phyloP scores from a whole-genome alignment of 2,329 filamentous ascomycete species.

The Fusarium concolor region DNA sequence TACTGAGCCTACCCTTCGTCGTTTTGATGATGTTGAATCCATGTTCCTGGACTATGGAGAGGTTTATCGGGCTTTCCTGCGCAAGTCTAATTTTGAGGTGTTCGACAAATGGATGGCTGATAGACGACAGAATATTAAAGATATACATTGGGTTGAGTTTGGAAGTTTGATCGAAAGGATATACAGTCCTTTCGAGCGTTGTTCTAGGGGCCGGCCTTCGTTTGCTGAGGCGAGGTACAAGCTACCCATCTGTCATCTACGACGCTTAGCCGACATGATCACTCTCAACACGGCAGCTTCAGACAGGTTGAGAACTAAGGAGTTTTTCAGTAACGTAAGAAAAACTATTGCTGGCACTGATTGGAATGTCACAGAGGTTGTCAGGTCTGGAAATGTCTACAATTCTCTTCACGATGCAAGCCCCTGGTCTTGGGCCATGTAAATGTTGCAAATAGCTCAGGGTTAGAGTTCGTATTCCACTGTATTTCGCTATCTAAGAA shows the following conservation, averaged over 20 bases:
- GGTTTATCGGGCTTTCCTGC: slow-evolving; percentile 9
- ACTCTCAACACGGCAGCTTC: background rate
- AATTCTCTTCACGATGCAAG: slow-evolving; percentile 3
- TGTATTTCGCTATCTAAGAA: background rate
- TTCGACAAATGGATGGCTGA: slow-evolving; percentile 14
- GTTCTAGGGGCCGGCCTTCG: background rate
- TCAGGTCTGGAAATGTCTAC: slow-evolving; percentile 9
- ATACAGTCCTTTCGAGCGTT: slow-evolving; percentile 9
- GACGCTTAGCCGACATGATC: slow-evolving; percentile 8
- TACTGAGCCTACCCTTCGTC: slow-evolving; percentile 1
- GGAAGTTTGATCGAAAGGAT: background rate
- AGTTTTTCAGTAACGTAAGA: slow-evolving; percentile 4
- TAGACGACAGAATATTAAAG: slow-evolving; percentile 7
- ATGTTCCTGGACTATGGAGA: slow-evolving; percentile 22
- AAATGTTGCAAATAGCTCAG: background rate
- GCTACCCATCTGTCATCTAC: background rate
- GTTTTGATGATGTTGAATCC: slow-evolving; percentile 3
- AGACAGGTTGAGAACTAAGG: background rate
- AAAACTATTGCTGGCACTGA: slow-evolving; percentile 2
- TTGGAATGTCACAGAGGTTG: slow-evolving; percentile 2
- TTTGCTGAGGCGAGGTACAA: background rate
- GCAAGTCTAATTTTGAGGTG: background rate
- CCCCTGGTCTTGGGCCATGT: slow-evolving; percentile 18
- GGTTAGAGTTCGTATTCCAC: background rate
- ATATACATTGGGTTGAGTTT: slow-evolving; percentile 20